Base-by-base conservation (phyloP, 2,329 filamentous ascomycete genomes). In the Sclerotinia trifoliorum region DNA sequence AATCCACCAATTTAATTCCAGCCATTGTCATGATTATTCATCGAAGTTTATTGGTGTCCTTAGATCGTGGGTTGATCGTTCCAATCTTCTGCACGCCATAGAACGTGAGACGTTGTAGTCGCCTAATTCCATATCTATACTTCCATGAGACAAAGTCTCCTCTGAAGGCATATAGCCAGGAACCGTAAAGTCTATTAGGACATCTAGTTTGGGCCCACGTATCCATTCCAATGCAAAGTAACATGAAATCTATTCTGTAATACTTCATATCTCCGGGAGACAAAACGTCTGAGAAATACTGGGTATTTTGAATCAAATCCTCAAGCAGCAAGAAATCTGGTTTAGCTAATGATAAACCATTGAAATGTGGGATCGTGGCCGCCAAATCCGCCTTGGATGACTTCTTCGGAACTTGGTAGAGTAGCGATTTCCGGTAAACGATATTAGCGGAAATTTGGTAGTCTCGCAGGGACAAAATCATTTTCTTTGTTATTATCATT, bases 271-370 rank as follows among this genome's bases (percentile, higher is more conserved):
- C 77, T 97, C 91, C 0, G 91, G 90, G 11, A 97, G 83, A 10
- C 93, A 87, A 63, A 98, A 85, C n/a, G 97, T 88, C 75, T 97
- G 90, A 8, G 92, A 93, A 6, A 94, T 98, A 65, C 93, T n/a
- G 93, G 0, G 90, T 96, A 70, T 92, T 94, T 75, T 93, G 88
- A 62, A 92, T 88, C 42, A 97, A 83, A 55, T 86, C 88, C 73
- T 84, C 81, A 1, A 94, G 94, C 0, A 93, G 89, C 24, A 97
- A 81, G 29, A 97, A 83, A 73, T 90, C 87, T 56, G 91, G 90
- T 70, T 86, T 87, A 3, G 91, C 91, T 60, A 88, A 82, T 46
- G 91, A 90, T 48, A 95, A 82, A 52, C 84, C 84, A 29, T 90
- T 94, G 61, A 94, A 82, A 73, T 90, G 87, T 26, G 90, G 90